Percentiles rank a stretch among this genome's conserved stretches.
Evolutionary conservation across 75 land plant species (phyloP).

Genomic region (Cunninghamia lanceolata): DNA sequence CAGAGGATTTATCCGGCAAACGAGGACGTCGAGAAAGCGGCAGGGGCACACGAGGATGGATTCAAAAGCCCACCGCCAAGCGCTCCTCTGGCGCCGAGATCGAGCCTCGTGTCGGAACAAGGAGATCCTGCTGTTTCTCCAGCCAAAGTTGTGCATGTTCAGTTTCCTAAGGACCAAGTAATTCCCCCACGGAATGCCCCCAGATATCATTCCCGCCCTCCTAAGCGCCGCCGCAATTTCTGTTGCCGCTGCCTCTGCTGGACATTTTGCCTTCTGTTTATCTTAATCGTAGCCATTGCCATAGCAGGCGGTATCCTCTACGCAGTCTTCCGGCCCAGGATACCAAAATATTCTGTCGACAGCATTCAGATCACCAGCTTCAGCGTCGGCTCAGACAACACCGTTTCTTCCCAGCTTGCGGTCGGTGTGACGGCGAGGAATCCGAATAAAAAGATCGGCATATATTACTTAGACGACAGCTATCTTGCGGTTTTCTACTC

Average conservation of each 20-base stretch:
- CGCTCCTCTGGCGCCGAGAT: constrained; percentile 19
- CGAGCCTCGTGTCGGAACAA: constrained; percentile 15
- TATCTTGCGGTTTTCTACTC: too few relatives aligned
- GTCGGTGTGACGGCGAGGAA: constrained; percentile 59
- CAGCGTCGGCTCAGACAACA: constrained; percentile 18
- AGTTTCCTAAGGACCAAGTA: not conserved
- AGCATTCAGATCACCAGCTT: constrained; percentile 31
- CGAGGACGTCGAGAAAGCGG: constrained; percentile 14
- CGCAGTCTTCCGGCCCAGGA: constrained; percentile 23
- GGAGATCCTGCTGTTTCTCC: not conserved
- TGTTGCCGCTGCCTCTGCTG: constrained; percentile 47
- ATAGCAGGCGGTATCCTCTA: constrained; percentile 24
- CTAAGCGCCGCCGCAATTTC: constrained; percentile 3
- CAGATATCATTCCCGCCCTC: constrained; percentile 27
- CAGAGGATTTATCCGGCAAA: constrained; percentile 18
- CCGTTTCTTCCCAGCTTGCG: constrained; percentile 44
- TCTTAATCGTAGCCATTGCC: constrained; percentile 17
- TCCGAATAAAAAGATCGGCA: constrained; percentile 83
- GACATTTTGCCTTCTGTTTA: constrained; percentile 25
- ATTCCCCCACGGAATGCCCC: constrained; percentile 7
- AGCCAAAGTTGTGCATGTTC: not conserved
- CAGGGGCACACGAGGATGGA: not conserved
- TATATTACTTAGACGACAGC: too few relatives aligned
- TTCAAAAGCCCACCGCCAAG: constrained; percentile 12
- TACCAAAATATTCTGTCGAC: constrained; percentile 58